Evolutionary conservation across 371 early-diverging fungal species (phyloP), one percentile per base, ranked within the genome.

Genomic region (Mortierella sp.): DNA sequence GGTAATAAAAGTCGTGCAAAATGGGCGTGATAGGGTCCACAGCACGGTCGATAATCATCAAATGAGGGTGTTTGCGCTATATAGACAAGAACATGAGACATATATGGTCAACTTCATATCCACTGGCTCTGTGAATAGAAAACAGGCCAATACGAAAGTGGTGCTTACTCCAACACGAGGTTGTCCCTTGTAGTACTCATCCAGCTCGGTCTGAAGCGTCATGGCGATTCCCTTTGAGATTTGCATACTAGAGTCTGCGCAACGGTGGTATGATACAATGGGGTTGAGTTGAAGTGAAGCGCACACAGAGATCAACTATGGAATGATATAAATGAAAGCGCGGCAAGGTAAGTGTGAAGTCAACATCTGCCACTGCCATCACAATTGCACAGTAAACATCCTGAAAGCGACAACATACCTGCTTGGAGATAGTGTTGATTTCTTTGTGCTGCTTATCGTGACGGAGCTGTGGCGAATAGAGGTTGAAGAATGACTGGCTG

Each of bases 1-100:
- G 98, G 81, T 98, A 99, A 1, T 96, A 96, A 68, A 99, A 97
- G 78, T 98, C 97, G 88, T 99, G 99, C 47, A 99, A 80, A 48
- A 98, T 88, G 7, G 99, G 98, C 7, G 97, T 91, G 74, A 92
- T 89, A 44, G 94, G 91, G 89, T 99, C 99, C 60, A 97, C 89
- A 5, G 96, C 93, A 47, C 99, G 95, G 89, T 99, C 99, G 16
- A 97, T 88, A 60, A 99, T 92, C 28, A 99, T 88, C 45, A 99
- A 75, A 31, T 91, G 88, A 21, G 91, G 90, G 44, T 91, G 93
- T 92, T 94, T 91, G 70, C 90, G 86, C 80, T 90, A 78, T 58
- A 7, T 10, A 42, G 2, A 70, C 31, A 55, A 21, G 9, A 70
- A n/a, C 38, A 8, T n/a, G 73, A 76, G 14, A 31, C 13, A 47